Evolutionary conservation across 23 red algal genomes (phyloP).

Genomic region (Gracilaria caudata): DNA sequence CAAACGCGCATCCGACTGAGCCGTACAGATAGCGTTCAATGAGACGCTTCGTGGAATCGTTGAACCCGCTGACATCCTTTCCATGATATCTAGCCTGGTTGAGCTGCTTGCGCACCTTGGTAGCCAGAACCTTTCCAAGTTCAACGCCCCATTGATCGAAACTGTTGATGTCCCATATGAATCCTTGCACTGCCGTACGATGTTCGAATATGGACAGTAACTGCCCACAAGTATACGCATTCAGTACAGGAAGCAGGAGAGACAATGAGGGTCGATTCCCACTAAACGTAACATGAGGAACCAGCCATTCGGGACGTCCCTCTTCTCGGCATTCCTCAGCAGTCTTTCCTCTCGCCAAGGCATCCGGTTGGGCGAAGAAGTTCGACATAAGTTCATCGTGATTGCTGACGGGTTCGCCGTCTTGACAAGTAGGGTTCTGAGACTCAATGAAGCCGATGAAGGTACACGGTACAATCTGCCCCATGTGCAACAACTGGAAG

Average conservation of each 20-base stretch:
- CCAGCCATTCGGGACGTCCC: constrained; percentile 69
- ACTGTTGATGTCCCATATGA: constrained; percentile 98
- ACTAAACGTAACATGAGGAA: constrained; percentile 88
- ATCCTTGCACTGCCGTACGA: constrained; percentile 95
- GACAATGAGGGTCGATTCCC: constrained; percentile 87
- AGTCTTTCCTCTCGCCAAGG: constrained; percentile 91
- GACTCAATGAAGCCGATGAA: constrained; percentile 93
- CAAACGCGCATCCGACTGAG: constrained; percentile 82
- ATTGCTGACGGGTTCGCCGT: constrained; percentile 87
- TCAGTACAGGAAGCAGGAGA: constrained; percentile 74
- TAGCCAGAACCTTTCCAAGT: constrained; percentile 97
- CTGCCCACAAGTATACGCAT: constrained; percentile 90
- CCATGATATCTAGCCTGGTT: constrained; percentile 78
- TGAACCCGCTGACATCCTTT: constrained; percentile 78
- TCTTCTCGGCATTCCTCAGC: constrained; percentile 84
- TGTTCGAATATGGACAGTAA: constrained; percentile 97
- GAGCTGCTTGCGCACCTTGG: constrained; percentile 86
- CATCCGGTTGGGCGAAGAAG: constrained; percentile 99
- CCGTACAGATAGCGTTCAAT: constrained; percentile 83
- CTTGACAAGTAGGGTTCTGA: constrained; percentile 82
- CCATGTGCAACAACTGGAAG: constrained; percentile 97
- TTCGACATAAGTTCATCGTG: constrained; percentile 99
- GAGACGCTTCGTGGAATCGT: constrained; percentile 75
- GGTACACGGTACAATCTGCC: constrained; percentile 83
- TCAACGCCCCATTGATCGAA: constrained; percentile 99